Percentiles rank a stretch among this genome's conserved stretches.
phyloP scores from a whole-genome alignment of 805 yeast species.

The Gaillardinia entomophila region DNA sequence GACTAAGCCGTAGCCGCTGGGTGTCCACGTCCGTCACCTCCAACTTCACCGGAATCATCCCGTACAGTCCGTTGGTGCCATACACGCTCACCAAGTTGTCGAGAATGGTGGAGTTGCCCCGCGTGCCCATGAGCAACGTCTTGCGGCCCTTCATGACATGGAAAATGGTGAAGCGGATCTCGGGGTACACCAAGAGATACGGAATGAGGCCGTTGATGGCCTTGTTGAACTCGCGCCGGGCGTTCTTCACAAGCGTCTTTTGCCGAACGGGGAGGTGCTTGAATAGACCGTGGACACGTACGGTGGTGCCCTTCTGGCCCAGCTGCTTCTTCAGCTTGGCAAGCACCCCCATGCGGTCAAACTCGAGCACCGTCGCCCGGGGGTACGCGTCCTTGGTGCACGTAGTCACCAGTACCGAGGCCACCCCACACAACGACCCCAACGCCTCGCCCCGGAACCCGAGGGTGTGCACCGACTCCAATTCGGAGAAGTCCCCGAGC shows the following conservation, averaged over 20 bases:
- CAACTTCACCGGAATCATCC: conserved; percentile 48
- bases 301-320: conserved; percentile 66
- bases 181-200: conserved; percentile 57
- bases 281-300: conserved; percentile 56
- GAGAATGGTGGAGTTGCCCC: conserved; percentile 33
- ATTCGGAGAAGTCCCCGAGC: conserved; percentile 48
- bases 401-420: conserved; percentile 43
- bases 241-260: conserved; percentile 62
- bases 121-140: conserved; percentile 51
- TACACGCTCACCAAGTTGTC: conserved; percentile 62
- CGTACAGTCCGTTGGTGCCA: conserved; percentile 61
- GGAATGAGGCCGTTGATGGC: conserved; percentile 58
- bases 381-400: conserved; percentile 46
- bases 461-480: conserved; percentile 44
- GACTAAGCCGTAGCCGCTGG: conserved; percentile 1
- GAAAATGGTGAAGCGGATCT: conserved; percentile 55
- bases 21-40: conserved; percentile 24
- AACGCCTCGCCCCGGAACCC: conserved; percentile 85
- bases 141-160: conserved; percentile 45
- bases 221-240: conserved; percentile 66
- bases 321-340: conserved; percentile 29
- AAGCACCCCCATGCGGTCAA: conserved; percentile 52
- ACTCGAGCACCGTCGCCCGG: conserved; percentile 50
- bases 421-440: conserved; percentile 59
- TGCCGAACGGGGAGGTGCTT: conserved; percentile 73